phyloP scores from a whole-genome alignment of 768 basidiomycete genomes.

The Pulveroboletus ravenelii region DNA sequence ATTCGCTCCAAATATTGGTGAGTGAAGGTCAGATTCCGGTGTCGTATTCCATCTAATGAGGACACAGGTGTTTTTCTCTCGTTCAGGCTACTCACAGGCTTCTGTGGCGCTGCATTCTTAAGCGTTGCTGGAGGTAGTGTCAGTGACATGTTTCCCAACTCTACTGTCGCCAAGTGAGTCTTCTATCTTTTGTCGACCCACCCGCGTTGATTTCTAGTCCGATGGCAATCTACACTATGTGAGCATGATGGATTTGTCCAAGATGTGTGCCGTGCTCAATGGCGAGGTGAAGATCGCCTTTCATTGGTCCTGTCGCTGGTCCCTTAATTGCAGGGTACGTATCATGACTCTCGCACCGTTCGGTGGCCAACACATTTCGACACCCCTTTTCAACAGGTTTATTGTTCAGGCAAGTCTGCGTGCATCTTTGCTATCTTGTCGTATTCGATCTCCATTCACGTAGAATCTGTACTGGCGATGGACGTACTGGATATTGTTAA shows the following conservation, averaged over 20 bases:
- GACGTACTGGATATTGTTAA: conserved; percentile 68
- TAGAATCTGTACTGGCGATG: conserved; percentile 65
- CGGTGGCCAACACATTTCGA: background rate
- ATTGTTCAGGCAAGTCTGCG: conserved; percentile 55
- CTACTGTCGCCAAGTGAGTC: conserved; percentile 55
- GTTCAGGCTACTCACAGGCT: conserved; percentile 55
- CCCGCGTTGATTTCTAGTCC: conserved; percentile 34
- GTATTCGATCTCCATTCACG: background rate
- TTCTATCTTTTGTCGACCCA: background rate
- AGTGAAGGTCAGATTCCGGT: background rate
- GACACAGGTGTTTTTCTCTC: conserved; percentile 53
- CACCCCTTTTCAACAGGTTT: conserved; percentile 39
- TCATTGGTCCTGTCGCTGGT: conserved; percentile 51
- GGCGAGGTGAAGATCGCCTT: conserved; percentile 37
- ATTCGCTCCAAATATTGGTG: conserved; percentile 64
- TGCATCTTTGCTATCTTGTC: background rate
- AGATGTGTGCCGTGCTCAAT: background rate
- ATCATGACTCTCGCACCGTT: background rate
- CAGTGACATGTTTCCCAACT: conserved; percentile 52
- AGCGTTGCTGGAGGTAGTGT: conserved; percentile 60
- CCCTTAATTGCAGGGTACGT: conserved; percentile 58
- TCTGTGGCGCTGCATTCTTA: conserved; percentile 53
- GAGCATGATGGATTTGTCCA: conserved; percentile 1
- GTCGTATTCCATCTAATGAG: background rate
- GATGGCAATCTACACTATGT: conserved; percentile 52